A percentile compares a stretch with the other conserved stretches of the same genome.
phyloP scores from a whole-genome alignment of 1,284 basidiomycete genomes.

The Melampsora americana region DNA sequence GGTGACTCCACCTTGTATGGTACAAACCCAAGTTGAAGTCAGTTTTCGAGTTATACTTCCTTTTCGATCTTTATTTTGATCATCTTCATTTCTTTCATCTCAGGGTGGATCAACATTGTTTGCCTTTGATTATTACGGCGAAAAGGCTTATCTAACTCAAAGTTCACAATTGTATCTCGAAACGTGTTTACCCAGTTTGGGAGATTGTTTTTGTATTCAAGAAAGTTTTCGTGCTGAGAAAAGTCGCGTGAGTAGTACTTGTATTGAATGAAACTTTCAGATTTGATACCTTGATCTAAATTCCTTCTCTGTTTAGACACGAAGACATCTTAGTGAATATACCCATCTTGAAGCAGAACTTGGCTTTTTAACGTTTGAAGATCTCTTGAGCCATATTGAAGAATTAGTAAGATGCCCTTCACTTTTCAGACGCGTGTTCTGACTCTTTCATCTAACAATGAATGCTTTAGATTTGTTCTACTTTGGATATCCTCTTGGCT shows the following conservation, averaged over 20 bases:
- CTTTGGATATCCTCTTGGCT: constrained; percentile 65
- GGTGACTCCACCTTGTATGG: constrained; percentile 95
- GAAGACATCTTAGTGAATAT: constrained; percentile 93
- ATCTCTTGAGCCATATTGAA: constrained; percentile 90
- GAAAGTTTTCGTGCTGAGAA: constrained; percentile 99
- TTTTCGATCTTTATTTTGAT: not conserved
- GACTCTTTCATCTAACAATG: not conserved
- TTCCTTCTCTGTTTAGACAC: constrained; percentile 57
- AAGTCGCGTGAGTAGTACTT: constrained; percentile 60
- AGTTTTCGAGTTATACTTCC: constrained; percentile 46
- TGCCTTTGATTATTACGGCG: constrained; percentile 93
- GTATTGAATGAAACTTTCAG: too few relatives aligned
- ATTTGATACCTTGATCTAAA: constrained; percentile 11
- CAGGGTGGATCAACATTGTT: constrained; percentile 90
- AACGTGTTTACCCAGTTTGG: constrained; percentile 87
- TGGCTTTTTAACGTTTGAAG: constrained; percentile 89
- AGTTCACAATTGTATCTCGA: constrained; percentile 97
- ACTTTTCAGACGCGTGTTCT: not conserved
- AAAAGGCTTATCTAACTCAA: constrained; percentile 92
- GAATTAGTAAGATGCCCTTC: constrained; percentile 62
- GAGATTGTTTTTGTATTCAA: constrained; percentile 96
- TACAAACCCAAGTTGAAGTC: constrained; percentile 87
- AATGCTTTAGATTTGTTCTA: constrained; percentile 73
- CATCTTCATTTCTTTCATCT: not conserved
- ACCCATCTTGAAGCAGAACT: constrained; percentile 95